Evolutionary conservation across 371 early-diverging fungal species (phyloP), one percentile per base, ranked within the genome.

Genomic region (Catenaria anguillulae): DNA sequence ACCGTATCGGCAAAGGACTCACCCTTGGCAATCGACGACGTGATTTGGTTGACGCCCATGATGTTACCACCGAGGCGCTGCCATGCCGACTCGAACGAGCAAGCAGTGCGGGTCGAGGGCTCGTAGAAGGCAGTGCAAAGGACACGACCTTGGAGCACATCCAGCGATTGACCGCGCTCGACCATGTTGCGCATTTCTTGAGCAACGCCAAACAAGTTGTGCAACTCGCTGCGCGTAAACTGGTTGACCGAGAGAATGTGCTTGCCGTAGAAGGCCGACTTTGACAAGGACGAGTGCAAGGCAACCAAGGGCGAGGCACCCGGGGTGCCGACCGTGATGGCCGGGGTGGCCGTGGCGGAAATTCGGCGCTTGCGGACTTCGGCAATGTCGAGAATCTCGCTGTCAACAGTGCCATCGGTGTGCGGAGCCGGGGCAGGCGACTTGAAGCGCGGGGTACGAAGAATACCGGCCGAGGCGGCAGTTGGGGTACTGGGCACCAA

Each of bases 121-220:
- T 97, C 97, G 70, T 87, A 95, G 81, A 97, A 95, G 68, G 93
- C 89, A 31, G 87, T 85, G 71, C 87, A 87, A 79, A 97, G 82
- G 5, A 93, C 89, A 65, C 90, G 90, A 33, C 94, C 95, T 52
- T 80, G 73, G 54, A 97, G 75, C 58, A 97, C 63, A 54, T 89
- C 85, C 63, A 91, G 80, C 37, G 76, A 72, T 12, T 93, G 95
- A 60, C 86, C 81, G 43, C 88, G 84, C 71, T 95, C 92, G 17
- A 94, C 94, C 40, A 87, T 71, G 35, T 83, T 88, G 66, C 92
- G 84, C 90, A 97, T 91, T 75, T 97, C 96, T 63, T 92, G 90
- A 1, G 97, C 96, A n/a, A 92, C 84, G 52, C 91, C 90, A 75
- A 97, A 97, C 62, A 97, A 73, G 36, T 84, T 71, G 74, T 97